Conservation (phyloP, 305 asterid genomes). For the Striga hermonthica region DNA sequence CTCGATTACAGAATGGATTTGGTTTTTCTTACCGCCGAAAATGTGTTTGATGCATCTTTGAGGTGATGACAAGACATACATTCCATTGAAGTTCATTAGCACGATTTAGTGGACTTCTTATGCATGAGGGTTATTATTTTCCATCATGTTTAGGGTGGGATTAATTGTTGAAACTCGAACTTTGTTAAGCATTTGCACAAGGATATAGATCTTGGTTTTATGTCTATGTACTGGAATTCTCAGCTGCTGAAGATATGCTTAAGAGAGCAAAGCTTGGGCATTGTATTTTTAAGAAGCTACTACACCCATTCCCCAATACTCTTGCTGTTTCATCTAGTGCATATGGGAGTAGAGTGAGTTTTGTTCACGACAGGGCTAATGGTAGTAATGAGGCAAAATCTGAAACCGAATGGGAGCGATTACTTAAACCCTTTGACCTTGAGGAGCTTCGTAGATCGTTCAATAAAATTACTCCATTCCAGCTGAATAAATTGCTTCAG, state of each 20-base stretch:
- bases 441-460: slow-evolving; percentile 63
- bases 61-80: too few species aligned
- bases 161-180: background rate
- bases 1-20: background rate
- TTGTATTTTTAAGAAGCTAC: slow-evolving; percentile 32
- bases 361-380: slow-evolving; percentile 28
- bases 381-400: slow-evolving; percentile 38
- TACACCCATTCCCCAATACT: slow-evolving; percentile 33
- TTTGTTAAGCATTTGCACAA: slow-evolving; percentile 7
- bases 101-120: background rate
- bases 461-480: slow-evolving; percentile 59
- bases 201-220: background rate
- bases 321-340: slow-evolving; percentile 32
- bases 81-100: too few species aligned
- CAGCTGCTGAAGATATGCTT: slow-evolving; percentile 40
- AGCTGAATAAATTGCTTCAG: slow-evolving; percentile 66
- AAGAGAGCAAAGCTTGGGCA: slow-evolving; percentile 31
- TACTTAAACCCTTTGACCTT: slow-evolving; percentile 78
- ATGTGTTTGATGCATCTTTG: background rate
- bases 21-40: background rate
- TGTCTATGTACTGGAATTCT: slow-evolving; percentile 29
- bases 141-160: slow-evolving; percentile 18
- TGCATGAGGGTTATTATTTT: slow-evolving; percentile 10
- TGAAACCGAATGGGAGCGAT: slow-evolving; percentile 76
- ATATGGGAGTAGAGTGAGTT: slow-evolving; percentile 32